Evolutionary conservation across 495 filamentous ascomycete genomes (phyloP).

Genomic region (Aspergillus conjunctus): DNA sequence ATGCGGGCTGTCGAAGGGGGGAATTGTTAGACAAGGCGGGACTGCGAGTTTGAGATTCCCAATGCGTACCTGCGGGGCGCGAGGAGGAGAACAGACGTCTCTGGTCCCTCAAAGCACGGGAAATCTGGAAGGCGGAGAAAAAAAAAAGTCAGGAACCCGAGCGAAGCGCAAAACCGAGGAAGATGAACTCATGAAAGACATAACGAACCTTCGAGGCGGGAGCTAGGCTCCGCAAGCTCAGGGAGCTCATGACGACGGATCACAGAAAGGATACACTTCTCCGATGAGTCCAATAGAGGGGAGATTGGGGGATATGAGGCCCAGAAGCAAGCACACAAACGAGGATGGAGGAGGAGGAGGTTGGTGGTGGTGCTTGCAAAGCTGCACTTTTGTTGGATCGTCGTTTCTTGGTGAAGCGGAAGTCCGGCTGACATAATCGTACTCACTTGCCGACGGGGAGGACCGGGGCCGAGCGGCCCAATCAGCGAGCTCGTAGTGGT

Average conservation of each 20-base stretch:
- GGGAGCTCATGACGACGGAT: constrained; percentile 57
- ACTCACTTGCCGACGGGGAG: constrained; percentile 42
- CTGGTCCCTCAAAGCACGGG: constrained; percentile 53
- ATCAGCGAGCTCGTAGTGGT: constrained; percentile 36
- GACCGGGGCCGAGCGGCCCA: constrained; percentile 38
- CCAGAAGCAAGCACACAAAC: constrained; percentile 28
- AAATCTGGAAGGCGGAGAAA: constrained; percentile 38
- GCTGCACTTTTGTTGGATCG: constrained; percentile 39
- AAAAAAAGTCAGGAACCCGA: constrained; percentile 28
- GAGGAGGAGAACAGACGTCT: constrained; percentile 83
- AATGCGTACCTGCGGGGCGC: constrained; percentile 70
- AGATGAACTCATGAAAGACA: constrained; percentile 12
- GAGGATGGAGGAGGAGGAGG: constrained; percentile 31
- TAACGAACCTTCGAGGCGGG: constrained; percentile 56
- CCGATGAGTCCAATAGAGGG: constrained; percentile 33
- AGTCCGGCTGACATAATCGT: constrained; percentile 43
- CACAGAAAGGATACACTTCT: constrained; percentile 32
- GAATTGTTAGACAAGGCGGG: constrained; percentile 36
- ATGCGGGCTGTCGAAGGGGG: constrained; percentile 62
- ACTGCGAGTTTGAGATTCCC: constrained; percentile 18
- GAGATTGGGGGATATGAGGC: constrained; percentile 13
- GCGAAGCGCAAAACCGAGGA: constrained; percentile 26
- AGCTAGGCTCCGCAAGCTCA: constrained; percentile 61
- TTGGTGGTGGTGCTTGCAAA: constrained; percentile 33
- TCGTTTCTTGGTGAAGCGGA: constrained; percentile 29